Evolutionary conservation across 441 rosid genomes (phyloP).

Genomic region (Euphorbia schlechtendalii): DNA sequence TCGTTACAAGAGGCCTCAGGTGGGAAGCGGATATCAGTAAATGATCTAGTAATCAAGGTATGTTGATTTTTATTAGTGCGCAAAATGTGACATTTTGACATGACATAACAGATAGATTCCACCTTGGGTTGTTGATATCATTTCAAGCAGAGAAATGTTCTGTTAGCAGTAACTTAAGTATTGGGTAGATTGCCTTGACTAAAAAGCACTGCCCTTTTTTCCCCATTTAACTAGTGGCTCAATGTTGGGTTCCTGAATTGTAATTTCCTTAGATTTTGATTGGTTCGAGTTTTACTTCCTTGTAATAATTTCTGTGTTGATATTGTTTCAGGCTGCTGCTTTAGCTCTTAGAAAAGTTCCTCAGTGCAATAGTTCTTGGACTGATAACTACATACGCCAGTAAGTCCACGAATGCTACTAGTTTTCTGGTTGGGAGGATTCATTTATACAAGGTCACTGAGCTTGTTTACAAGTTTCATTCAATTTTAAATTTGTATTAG

Average conservation of each 20-base stretch:
- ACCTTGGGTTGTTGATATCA: neutral
- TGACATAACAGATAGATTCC: neutral
- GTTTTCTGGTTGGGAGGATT: neutral
- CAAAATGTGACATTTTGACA: too few species aligned
- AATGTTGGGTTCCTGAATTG: neutral
- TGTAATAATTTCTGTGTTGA: slow-evolving; percentile 11
- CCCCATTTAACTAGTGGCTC: neutral
- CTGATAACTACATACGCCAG: slow-evolving; percentile 86
- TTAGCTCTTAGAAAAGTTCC: slow-evolving; percentile 88
- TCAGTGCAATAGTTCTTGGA: slow-evolving; percentile 98
- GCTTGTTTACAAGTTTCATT: neutral
- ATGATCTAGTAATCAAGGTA: slow-evolving; percentile 96
- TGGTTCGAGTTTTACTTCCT: neutral
- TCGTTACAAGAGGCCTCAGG: slow-evolving; percentile 81
- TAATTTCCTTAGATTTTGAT: neutral
- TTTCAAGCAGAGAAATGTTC: neutral
- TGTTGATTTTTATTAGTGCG: too few species aligned
- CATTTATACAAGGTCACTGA: neutral
- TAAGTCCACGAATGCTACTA: slow-evolving; percentile 29
- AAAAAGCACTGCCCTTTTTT: neutral
- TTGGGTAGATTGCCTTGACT: neutral
- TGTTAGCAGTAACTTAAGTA: neutral
- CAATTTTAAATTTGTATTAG: neutral
- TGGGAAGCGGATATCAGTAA: slow-evolving; percentile 77
- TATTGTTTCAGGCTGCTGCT: slow-evolving; percentile 75